phyloP scores from a whole-genome alignment of 2,329 filamentous ascomycete species.

The Beauveria medogensis region DNA sequence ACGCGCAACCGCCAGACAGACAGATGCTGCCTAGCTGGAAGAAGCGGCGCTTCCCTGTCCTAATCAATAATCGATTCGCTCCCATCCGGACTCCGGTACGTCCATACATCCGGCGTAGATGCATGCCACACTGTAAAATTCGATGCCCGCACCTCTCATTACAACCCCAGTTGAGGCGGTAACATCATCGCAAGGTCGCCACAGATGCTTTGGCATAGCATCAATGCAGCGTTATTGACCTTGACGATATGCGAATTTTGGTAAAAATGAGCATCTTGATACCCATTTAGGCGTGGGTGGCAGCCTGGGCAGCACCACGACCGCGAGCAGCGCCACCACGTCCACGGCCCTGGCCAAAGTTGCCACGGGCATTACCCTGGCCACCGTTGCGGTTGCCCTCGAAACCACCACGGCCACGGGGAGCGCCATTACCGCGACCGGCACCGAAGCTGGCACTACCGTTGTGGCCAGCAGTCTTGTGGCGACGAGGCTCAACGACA shows the following conservation, averaged over 20 bases:
- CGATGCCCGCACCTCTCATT: neutral
- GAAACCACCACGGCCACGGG: constrained; percentile 64
- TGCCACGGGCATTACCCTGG: constrained; percentile 58
- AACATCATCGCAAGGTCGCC: neutral
- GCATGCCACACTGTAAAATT: neutral
- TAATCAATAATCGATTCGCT: constrained; percentile 12
- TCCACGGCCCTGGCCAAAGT: constrained; percentile 57
- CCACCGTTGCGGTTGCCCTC: constrained; percentile 57
- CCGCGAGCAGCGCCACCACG: constrained; percentile 59
- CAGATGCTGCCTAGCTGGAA: neutral
- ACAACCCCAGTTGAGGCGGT: neutral
- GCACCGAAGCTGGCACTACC: constrained; percentile 55
- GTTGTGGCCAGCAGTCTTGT: constrained; percentile 62
- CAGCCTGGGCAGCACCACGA: constrained; percentile 48
- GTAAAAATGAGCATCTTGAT: constrained; percentile 1
- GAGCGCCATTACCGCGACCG: constrained; percentile 51
- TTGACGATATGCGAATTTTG: neutral
- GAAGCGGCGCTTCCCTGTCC: neutral
- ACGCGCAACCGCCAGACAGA: neutral
- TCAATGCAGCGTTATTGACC: neutral
- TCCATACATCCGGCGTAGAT: neutral
- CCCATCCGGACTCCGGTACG: constrained; percentile 11
- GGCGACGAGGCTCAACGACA: constrained; percentile 79
- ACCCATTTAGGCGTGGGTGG: constrained; percentile 39
- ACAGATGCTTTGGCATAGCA: neutral